Evolutionary conservation across 163 green algal species (phyloP).

Genomic region (Chlorella variabilis): DNA sequence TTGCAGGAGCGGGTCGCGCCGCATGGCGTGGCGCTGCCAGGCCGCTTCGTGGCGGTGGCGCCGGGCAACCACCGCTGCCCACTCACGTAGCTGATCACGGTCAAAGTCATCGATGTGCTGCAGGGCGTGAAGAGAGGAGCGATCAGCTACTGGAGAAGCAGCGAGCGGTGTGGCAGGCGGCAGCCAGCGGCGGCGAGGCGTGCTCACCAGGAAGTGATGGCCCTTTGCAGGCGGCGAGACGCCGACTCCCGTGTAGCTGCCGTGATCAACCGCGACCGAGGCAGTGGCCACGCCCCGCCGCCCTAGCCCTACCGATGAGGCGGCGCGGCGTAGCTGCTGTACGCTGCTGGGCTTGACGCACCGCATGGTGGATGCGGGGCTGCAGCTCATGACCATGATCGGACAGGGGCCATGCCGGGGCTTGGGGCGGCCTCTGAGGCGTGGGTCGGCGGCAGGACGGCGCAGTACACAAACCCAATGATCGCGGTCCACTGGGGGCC

Average conservation of each 20-base stretch:
- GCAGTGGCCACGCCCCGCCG: not conserved
- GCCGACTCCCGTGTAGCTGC: not conserved
- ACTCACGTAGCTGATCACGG: slow-evolving; percentile 78
- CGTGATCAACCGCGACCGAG: not conserved
- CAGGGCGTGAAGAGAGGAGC: slow-evolving; percentile 66
- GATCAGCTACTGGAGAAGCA: not conserved
- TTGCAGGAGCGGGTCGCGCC: too few relatives aligned
- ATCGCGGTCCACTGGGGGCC: too few relatives aligned
- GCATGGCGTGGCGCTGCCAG: too few relatives aligned
- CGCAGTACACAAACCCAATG: too few relatives aligned
- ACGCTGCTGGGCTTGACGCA: slow-evolving; percentile 7
- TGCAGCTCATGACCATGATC: not conserved
- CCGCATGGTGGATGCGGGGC: not conserved
- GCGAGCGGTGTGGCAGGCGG: not conserved
- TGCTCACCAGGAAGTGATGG: slow-evolving; percentile 56
- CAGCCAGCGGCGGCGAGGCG: not conserved
- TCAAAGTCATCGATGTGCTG: slow-evolving; percentile 95
- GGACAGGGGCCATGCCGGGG: too few relatives aligned
- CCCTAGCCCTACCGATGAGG: not conserved
- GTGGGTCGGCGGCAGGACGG: too few relatives aligned
- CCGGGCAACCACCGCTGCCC: too few relatives aligned
- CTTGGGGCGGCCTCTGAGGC: not conserved
- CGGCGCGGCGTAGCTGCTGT: slow-evolving; percentile 20
- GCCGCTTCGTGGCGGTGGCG: too few relatives aligned
- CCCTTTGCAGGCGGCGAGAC: slow-evolving; percentile 31